Evolutionary conservation across 306 rosid species (phyloP).

Genomic region (Arachis hypogaea): DNA sequence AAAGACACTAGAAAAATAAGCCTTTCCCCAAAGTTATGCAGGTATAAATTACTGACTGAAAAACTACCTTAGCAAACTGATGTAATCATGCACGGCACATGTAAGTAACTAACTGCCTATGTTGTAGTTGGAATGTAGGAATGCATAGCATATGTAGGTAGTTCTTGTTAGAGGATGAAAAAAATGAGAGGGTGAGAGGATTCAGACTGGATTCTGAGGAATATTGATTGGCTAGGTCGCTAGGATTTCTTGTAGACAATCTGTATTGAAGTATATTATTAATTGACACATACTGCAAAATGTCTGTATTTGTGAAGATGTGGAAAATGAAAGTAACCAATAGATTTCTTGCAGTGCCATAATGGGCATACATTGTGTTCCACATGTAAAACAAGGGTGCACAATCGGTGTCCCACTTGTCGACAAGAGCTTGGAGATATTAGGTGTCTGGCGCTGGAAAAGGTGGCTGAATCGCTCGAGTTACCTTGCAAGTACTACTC

Average conservation of each 20-base stretch:
- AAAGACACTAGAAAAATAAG: too few species aligned
- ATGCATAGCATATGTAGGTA: neutral
- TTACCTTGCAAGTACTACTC: slow-evolving; percentile 83
- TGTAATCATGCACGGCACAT: neutral
- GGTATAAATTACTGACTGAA: too few species aligned
- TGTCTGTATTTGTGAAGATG: neutral
- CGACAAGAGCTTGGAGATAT: slow-evolving; percentile 96
- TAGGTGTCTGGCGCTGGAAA: slow-evolving; percentile 87
- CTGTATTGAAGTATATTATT: neutral
- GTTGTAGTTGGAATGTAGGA: neutral
- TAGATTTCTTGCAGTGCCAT: slow-evolving; percentile 74
- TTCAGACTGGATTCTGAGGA: neutral
- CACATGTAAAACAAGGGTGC: slow-evolving; percentile 89
- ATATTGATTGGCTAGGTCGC: neutral
- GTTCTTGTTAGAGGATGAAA: neutral
- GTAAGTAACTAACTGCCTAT: neutral
- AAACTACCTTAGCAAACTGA: too few species aligned
- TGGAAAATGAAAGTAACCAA: slow-evolving; percentile 8
- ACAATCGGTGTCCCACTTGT: slow-evolving; percentile 91
- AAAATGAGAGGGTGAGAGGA: slow-evolving; percentile 2
- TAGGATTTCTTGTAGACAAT: neutral
- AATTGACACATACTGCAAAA: slow-evolving; percentile 1
- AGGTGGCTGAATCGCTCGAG: slow-evolving; percentile 90
- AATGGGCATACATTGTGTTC: slow-evolving; percentile 90
- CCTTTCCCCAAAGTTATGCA: too few species aligned